Percentiles rank a stretch among this genome's conserved stretches.
Conservation (phyloP, 2,329 filamentous ascomycete species). For the Aspergillus novoparasiticus region DNA sequence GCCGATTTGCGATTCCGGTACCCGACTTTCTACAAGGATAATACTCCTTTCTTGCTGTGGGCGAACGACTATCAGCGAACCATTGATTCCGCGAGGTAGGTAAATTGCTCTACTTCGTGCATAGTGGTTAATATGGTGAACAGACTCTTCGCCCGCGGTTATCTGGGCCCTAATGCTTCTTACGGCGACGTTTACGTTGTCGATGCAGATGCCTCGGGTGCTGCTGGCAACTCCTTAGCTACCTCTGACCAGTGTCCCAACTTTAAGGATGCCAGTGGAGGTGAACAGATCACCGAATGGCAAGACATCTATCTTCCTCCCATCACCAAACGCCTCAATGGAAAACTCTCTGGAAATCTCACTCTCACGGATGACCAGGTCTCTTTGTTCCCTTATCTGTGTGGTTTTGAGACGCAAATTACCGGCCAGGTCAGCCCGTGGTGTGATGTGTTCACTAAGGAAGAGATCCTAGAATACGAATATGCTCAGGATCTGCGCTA, state of each 20-base stretch:
- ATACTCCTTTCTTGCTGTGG: slow-evolving; percentile 61
- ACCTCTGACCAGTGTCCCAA: slow-evolving; percentile 65
- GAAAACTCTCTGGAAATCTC: slow-evolving; percentile 55
- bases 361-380: slow-evolving; percentile 58
- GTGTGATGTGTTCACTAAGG: slow-evolving; percentile 63
- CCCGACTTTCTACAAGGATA: slow-evolving; percentile 52
- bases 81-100: slow-evolving; percentile 27
- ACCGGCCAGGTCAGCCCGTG: slow-evolving; percentile 63
- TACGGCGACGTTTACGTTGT: slow-evolving; percentile 61
- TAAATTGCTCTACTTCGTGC: not conserved
- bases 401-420: slow-evolving; percentile 71
- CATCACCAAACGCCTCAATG: slow-evolving; percentile 53
- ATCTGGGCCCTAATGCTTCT: slow-evolving; percentile 59
- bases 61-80: slow-evolving; percentile 65
- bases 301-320: slow-evolving; percentile 9
- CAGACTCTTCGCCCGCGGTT: slow-evolving; percentile 63
- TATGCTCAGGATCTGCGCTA: slow-evolving; percentile 70
- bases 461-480: slow-evolving; percentile 66
- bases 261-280: slow-evolving; percentile 55
- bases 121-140: slow-evolving; percentile 57
- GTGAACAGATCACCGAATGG: slow-evolving; percentile 26
- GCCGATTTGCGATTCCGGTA: slow-evolving; percentile 21
- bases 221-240: slow-evolving; percentile 64
- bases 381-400: slow-evolving; percentile 66
- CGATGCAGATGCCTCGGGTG: slow-evolving; percentile 56